Evolutionary conservation across 108 stramenopile genomes (phyloP).

Genomic region (Stephanodiscus minutulus): DNA sequence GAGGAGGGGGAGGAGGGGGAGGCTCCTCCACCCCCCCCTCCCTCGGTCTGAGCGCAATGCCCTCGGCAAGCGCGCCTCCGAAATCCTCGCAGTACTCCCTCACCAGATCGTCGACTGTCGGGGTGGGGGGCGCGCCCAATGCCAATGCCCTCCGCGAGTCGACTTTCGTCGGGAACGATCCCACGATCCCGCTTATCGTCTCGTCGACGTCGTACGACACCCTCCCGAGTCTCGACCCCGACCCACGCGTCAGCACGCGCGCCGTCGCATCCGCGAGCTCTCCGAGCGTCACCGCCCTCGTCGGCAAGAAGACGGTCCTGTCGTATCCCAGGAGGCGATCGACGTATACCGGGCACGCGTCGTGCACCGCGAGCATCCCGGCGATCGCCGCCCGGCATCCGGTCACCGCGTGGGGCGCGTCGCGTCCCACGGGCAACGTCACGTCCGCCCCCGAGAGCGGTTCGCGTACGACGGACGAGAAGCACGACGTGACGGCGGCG

Average conservation of each 20-base stretch:
- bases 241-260: conserved; percentile 29
- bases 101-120: conserved; percentile 46
- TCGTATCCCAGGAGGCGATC: conserved; percentile 54
- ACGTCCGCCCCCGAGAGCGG: conserved; percentile 51
- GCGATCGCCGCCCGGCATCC: conserved; percentile 47
- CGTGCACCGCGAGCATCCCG: conserved; percentile 54
- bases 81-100: conserved; percentile 60
- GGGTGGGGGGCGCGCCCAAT: conserved; percentile 47
- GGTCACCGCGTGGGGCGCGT: conserved; percentile 58
- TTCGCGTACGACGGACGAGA: conserved; percentile 53
- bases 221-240: conserved; percentile 27
- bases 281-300: conserved; percentile 41
- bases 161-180: conserved; percentile 57
- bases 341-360: conserved; percentile 34
- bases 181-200: conserved; percentile 40
- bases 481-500: conserved; percentile 58
- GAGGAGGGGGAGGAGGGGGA: not conserved
- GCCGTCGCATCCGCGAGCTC: conserved; percentile 49
- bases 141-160: conserved; percentile 45
- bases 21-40: not conserved
- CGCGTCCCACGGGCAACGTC: conserved; percentile 43
- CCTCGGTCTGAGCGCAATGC: conserved; percentile 12
- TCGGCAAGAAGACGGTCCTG: conserved; percentile 63
- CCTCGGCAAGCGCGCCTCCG: conserved; percentile 40
- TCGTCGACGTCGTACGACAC: conserved; percentile 56